Conservation (phyloP, 805 yeast genomes). For the Metschnikowia picachoensis region DNA sequence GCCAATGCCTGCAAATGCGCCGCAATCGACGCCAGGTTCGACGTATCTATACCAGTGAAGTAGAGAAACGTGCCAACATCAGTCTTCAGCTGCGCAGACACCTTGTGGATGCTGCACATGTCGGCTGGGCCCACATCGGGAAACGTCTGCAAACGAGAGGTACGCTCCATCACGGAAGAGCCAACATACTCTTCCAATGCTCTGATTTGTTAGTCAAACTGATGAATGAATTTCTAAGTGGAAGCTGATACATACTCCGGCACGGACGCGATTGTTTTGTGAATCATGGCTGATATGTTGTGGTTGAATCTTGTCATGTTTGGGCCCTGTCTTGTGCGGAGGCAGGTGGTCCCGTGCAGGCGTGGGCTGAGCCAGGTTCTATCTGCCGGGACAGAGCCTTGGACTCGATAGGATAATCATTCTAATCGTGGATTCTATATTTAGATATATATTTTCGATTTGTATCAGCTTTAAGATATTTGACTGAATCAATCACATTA, state of each 20-base stretch:
- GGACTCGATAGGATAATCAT: too few species aligned
- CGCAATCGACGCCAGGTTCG: conserved; percentile 73
- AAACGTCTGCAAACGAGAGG: conserved; percentile 54
- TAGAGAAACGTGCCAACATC: conserved; percentile 70
- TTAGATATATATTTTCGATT: too few species aligned
- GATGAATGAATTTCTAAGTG: too few species aligned
- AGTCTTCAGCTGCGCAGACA: conserved; percentile 38
- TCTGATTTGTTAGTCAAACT: conserved; percentile 12
- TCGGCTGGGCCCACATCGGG: conserved; percentile 73
- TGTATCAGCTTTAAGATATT: too few species aligned
- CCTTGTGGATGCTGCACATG: conserved; percentile 48
- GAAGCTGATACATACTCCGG: conserved; percentile 30
- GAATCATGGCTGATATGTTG: conserved; percentile 24
- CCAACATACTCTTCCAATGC: conserved; percentile 55
- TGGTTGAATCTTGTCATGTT: too few species aligned
- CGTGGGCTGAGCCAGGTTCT: too few species aligned
- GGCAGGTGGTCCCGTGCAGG: too few species aligned
- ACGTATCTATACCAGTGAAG: conserved; percentile 71
- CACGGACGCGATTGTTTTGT: conserved; percentile 34
- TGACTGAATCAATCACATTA: too few species aligned
- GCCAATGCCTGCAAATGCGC: conserved; percentile 68
- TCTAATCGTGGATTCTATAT: too few species aligned
- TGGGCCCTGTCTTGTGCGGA: too few species aligned
- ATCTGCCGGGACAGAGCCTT: too few species aligned
- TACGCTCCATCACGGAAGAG: conserved; percentile 60